Evolutionary conservation across 257 asterid species (phyloP).

Genomic region (Solanum okadae): DNA sequence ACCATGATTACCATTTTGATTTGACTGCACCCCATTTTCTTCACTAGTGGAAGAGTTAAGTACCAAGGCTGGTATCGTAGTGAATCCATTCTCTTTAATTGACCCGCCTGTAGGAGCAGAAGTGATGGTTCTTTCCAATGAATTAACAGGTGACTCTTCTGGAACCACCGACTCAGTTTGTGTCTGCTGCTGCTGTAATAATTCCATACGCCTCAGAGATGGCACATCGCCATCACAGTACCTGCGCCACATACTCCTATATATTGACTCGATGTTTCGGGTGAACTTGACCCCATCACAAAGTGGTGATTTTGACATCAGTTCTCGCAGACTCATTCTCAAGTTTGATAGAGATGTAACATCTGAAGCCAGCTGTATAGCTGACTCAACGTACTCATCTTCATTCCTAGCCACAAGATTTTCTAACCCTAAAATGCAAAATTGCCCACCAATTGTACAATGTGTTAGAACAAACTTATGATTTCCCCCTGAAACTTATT

Average conservation of each 20-base stretch:
- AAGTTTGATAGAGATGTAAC: conserved; percentile 60
- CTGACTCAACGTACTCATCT: conserved; percentile 73
- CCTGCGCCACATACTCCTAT: conserved; percentile 72
- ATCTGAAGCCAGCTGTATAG: conserved; percentile 65
- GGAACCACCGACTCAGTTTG: conserved; percentile 3
- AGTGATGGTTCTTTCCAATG: conserved; percentile 17
- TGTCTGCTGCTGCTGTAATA: conserved; percentile 22
- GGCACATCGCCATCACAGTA: conserved; percentile 84
- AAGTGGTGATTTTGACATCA: conserved; percentile 83
- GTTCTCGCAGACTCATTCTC: conserved; percentile 66
- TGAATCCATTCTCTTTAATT: conserved; percentile 48
- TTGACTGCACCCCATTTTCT: conserved; percentile 31
- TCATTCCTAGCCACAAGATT: conserved; percentile 72
- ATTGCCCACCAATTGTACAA: background rate
- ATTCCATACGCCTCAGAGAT: conserved; percentile 52
- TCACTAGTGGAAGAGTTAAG: conserved; percentile 14
- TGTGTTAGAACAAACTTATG: background rate
- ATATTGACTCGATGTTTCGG: conserved; percentile 56
- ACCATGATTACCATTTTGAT: conserved; percentile 3
- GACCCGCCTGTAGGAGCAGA: conserved; percentile 17
- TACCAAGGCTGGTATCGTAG: background rate
- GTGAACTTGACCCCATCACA: conserved; percentile 70
- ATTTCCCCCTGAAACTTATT: background rate
- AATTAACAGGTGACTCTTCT: conserved; percentile 20
- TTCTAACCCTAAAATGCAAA: conserved; percentile 47